These are phyloP conservation scores for Leishmania mexicana DNA, from an alignment of 208 protist genomes.

Conservation along the genomic window DNA sequence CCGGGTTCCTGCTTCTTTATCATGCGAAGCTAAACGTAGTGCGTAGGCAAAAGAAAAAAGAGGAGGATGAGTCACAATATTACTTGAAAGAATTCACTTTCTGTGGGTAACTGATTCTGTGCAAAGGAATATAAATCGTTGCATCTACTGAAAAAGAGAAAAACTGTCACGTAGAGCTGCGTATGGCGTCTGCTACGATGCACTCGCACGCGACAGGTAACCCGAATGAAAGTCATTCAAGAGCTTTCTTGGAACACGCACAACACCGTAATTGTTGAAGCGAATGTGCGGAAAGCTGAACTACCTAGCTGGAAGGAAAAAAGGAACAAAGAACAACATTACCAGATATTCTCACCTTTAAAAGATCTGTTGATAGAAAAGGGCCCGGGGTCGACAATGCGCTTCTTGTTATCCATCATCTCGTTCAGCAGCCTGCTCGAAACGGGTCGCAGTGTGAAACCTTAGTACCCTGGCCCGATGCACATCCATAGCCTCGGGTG, in stretches of 20 bases:
- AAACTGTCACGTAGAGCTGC: not conserved
- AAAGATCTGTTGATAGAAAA: constrained; percentile 25
- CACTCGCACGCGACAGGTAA: not conserved
- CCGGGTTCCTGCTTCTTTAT: not conserved
- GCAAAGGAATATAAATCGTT: not conserved
- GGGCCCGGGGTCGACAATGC: constrained; percentile 23
- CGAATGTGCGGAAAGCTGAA: no score
- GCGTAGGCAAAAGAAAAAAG: not conserved
- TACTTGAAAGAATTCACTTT: not conserved
- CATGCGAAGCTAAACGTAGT: not conserved
- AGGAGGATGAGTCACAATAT: no score
- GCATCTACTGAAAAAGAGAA: not conserved
- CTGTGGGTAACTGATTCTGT: not conserved
- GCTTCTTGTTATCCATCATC: constrained; percentile 31
- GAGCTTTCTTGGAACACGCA: not conserved
- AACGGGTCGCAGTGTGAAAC: constrained; percentile 26
- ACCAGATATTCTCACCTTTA: not conserved
- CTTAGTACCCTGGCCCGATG: constrained; percentile 27
- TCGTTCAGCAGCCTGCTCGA: constrained; percentile 28
- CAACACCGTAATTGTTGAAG: not conserved
- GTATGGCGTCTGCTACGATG: no score
- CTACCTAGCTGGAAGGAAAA: not conserved
- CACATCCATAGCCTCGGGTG: constrained; percentile 29
- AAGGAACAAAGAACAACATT: not conserved
- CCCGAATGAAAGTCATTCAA: not conserved